Evolutionary conservation across 2,329 filamentous ascomycete genomes (phyloP), one percentile per base, ranked within the genome.

Genomic region (Chaetomiaceae sp.): DNA sequence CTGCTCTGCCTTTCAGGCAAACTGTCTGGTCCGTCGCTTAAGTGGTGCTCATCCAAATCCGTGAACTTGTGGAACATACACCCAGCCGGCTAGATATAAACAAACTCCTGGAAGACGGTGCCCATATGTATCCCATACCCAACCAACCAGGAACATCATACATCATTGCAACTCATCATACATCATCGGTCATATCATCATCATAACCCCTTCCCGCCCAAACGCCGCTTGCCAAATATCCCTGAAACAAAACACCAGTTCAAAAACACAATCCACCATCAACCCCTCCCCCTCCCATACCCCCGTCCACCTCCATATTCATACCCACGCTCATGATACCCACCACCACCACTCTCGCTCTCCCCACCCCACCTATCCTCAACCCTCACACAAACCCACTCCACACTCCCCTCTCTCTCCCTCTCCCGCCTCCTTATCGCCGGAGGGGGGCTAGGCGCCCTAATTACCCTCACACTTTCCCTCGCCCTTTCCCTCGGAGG

Each of bases 401-500:
- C 59, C 36, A 20, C 46, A 11, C 36, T 37, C 47, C 39, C 53
- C 12, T 54, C 57, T 36, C 47, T 37, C 22, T 27, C 20, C 40
- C 47, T 56, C 36, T 11, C 5, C 42, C 22, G 5, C 33, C 25
- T n/a, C n/a, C n/a, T 12, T 11, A 12, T 12, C 4, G 59, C 50
- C 15, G 64, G 57, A n/a, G 66, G 65, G 2, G 69, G 69, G 31
- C 71, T 70, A 47, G 65, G 51, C 42, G 34, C 54, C 64, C 57
- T 51, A 6, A 12, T 11, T 6, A 25, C 14, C 38, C 68, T 67
- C 56, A n/a, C n/a, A n/a, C 72, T 60, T 42, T 66, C 59, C 39
- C 66, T 20, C 63, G 58, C n/a, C 56, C 72, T 60, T 42, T 66
- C 59, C 39, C 66, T 20, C 63, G 58, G 66, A 1, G 73, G 68